Conservation (phyloP, 495 filamentous ascomycete species). For the Hypomontagnella monticulosa region DNA sequence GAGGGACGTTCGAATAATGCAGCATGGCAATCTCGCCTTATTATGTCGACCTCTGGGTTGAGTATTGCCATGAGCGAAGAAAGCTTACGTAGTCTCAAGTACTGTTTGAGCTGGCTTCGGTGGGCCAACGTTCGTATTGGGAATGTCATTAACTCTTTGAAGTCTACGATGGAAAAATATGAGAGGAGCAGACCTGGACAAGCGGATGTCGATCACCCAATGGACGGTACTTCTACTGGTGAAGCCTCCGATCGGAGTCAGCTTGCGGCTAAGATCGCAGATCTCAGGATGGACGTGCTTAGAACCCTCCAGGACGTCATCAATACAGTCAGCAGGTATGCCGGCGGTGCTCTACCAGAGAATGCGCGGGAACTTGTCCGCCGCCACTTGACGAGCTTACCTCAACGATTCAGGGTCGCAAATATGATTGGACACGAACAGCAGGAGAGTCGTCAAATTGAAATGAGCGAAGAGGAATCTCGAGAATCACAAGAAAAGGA, state of each 20-base stretch:
- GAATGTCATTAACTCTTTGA: slow-evolving; percentile 72
- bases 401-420: slow-evolving; percentile 74
- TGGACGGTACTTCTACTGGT: slow-evolving; percentile 34
- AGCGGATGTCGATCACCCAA: slow-evolving; percentile 33
- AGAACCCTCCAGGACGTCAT: slow-evolving; percentile 80
- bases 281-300: slow-evolving; percentile 76
- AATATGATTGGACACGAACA: slow-evolving; percentile 55
- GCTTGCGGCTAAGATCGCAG: slow-evolving; percentile 69
- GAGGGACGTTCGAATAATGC: slow-evolving; percentile 43
- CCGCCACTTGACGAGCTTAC: slow-evolving; percentile 79
- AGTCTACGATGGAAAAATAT: slow-evolving; percentile 77
- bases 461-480: slow-evolving; percentile 49
- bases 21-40: slow-evolving; percentile 80
- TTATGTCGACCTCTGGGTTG: slow-evolving; percentile 84
- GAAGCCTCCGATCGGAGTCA: slow-evolving; percentile 48
- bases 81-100: slow-evolving; percentile 77
- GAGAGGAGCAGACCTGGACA: slow-evolving; percentile 58
- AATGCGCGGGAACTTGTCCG: slow-evolving; percentile 82
- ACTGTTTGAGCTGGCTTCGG: slow-evolving; percentile 78
- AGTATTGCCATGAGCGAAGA: slow-evolving; percentile 89
- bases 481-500: slow-evolving; percentile 46
- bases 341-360: slow-evolving; percentile 83
- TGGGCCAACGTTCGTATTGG: slow-evolving; percentile 80
- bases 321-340: slow-evolving; percentile 81
- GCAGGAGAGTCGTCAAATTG: slow-evolving; percentile 36